Base-by-base conservation (phyloP, 2,329 filamentous ascomycete species). In the Coniochaeta sp. region DNA sequence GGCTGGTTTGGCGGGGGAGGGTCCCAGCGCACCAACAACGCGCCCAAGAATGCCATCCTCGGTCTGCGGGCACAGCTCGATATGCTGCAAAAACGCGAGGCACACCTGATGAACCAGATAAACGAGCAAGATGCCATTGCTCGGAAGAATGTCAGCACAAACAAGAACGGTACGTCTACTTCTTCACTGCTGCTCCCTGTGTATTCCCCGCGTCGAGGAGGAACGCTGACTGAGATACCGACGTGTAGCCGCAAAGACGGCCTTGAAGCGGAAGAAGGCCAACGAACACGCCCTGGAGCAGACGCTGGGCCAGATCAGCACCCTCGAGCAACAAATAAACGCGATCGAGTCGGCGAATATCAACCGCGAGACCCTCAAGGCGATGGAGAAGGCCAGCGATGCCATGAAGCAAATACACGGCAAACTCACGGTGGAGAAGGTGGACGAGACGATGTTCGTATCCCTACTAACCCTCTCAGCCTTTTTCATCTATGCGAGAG, bases 261-360 rank as follows among this genome's bases (percentile, higher is more conserved):
- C 94, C 35, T 75, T 99, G 58, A 83, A 89, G 75, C 85, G 92
- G 70, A 97, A 97, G 82, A 97, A 99, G 81, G 79, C 84, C 60
- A 89, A 94, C 64, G 91, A 97, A 71, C 87, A 91, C 69, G 89
- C 89, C 52, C 82, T 96, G 53, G 90, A 96, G 60, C 91, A 96
- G 72, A 97, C 92, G 1, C 80, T 83, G 54, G 83, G 87, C 28
- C 92, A 97, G 72, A 95, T 97, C 65, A 83, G 85, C 62, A 95
- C 94, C 20, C 78, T 99, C 42, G 94, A 99, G 70, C 87, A 91
- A 65, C 91, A 99, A 69, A 95, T 97, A 65, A 94, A 94, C 69
- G 86, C 89, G 54, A 97, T 99, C 75, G 94, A 99, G 72, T 90
- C 91, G 47, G 94, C 94, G 56, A 99, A 97, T 69, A 96, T 99